phyloP scores from a whole-genome alignment of 495 filamentous ascomycete genomes.

The Talaromyces liani region DNA sequence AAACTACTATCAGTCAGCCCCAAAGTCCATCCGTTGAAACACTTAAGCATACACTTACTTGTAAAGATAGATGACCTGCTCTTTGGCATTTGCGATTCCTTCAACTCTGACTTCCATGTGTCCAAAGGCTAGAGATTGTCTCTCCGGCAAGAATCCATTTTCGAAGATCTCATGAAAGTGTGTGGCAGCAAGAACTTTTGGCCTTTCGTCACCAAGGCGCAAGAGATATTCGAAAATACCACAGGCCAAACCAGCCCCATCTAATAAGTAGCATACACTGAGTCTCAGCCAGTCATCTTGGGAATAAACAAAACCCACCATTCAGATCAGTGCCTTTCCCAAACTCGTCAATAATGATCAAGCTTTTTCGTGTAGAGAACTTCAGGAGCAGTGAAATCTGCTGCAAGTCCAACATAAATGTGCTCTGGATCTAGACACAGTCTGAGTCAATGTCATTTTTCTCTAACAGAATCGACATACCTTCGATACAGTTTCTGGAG shows the following conservation, averaged over 20 bases:
- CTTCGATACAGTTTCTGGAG: constrained; percentile 76
- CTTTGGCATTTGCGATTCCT: constrained; percentile 47
- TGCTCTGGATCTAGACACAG: constrained; percentile 60
- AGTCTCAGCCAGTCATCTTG: background rate
- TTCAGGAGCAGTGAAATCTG: constrained; percentile 75
- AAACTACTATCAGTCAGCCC: constrained; percentile 26
- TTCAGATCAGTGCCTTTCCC: constrained; percentile 84
- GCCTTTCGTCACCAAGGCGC: constrained; percentile 46
- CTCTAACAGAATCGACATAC: constrained; percentile 18
- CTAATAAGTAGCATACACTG: constrained; percentile 20
- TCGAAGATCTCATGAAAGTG: constrained; percentile 96
- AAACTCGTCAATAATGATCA: constrained; percentile 90
- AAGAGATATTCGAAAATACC: constrained; percentile 76
- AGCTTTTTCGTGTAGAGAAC: constrained; percentile 66
- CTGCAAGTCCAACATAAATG: constrained; percentile 89
- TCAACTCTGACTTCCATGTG: constrained; percentile 83
- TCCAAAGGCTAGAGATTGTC: constrained; percentile 58
- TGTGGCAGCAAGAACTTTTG: constrained; percentile 81
- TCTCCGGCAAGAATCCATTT: constrained; percentile 51
- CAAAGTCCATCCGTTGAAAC: background rate
- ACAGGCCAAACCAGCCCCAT: constrained; percentile 81
- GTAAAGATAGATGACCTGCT: constrained; percentile 86
- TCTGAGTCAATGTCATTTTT: constrained; percentile 1
- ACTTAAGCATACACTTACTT: constrained; percentile 48
- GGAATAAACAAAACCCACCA: constrained; percentile 24